Base-by-base conservation (phyloP, 202 grass and related monocot genomes). In the Eragrostis tef region DNA sequence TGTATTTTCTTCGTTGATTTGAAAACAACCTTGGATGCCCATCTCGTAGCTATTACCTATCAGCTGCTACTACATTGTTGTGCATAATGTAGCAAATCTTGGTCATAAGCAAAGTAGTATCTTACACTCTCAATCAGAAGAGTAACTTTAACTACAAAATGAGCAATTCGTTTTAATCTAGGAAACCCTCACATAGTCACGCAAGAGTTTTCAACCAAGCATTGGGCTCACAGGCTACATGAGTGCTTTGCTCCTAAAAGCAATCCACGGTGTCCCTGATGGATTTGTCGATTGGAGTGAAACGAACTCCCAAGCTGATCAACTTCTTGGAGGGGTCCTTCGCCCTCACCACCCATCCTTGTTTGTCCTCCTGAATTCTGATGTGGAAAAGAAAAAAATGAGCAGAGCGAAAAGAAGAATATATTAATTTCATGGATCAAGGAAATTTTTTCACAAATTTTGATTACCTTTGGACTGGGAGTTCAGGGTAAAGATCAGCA, bases 331-430 rank as follows among this genome's bases (percentile, higher is more conserved):
- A 86, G 16, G 82, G 79, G 54, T 17, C 64, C 75, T 86, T 82
- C 2, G 74, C 72, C 42, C 82, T 84, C 21, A 81, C 57, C 26
- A 93, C 14, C 85, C 85, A 93, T 11, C 26, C 48, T 74, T 93
- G 88, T 62, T 93, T 90, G 34, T 87, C 87, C 64, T 93, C 87
- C 57, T 27, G 43, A 36, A 86, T 67, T 76, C 88, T 90, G 46
- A 79, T 46, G 36, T 3, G 3, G 67, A 63, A 5, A 26, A 54
- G 0, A 67, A 60, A 3, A 3, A 47, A 43, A 26, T 70, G 42
- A 83, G 26, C 3, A 58, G 13, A 72, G 7, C 19, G 53, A 14
- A 42, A 2, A 62, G 29, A 53, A 0, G 54, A 54, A 31, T 2
- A 31, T 74, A 74, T 14, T 39, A 24, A 12, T 83, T 51, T 44